Conservation (phyloP, 768 basidiomycete species). For the Lyophyllum decastes region DNA sequence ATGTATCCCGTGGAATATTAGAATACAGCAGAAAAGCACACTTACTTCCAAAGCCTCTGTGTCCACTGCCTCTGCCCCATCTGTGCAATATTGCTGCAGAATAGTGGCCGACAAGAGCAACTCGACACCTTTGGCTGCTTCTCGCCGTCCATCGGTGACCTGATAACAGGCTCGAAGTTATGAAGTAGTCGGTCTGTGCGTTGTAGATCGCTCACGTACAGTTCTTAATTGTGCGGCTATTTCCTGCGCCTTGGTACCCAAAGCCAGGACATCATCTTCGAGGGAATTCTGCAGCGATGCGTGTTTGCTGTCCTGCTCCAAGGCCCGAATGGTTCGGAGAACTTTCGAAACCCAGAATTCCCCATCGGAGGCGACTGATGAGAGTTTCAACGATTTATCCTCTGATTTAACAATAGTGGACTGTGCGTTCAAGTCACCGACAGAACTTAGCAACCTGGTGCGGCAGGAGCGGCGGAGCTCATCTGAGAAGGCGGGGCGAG, state of each 20-base stretch:
- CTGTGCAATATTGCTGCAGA: slow-evolving; percentile 71
- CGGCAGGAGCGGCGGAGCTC: slow-evolving; percentile 67
- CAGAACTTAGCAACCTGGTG: slow-evolving; percentile 65
- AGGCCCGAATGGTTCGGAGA: slow-evolving; percentile 49
- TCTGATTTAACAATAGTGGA: slow-evolving; percentile 51
- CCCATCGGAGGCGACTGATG: slow-evolving; percentile 69
- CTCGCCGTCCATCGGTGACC: slow-evolving; percentile 43
- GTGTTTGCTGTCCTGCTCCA: slow-evolving; percentile 75
- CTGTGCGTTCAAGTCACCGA: slow-evolving; percentile 73
- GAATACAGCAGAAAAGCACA: neutral
- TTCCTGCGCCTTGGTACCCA: slow-evolving; percentile 47
- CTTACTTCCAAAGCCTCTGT: slow-evolving; percentile 64
- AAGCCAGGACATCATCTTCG: slow-evolving; percentile 55
- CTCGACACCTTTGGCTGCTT: slow-evolving; percentile 67
- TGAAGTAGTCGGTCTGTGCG: neutral
- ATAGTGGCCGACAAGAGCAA: slow-evolving; percentile 71
- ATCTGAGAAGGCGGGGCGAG: slow-evolving; percentile 74
- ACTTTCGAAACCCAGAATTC: slow-evolving; percentile 79
- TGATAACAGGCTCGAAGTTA: slow-evolving; percentile 11
- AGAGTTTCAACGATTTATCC: slow-evolving; percentile 53
- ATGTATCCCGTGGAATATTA: neutral
- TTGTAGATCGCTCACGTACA: slow-evolving; percentile 29
- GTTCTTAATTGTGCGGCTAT: slow-evolving; percentile 41
- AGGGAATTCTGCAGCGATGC: slow-evolving; percentile 49
- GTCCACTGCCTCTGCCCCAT: slow-evolving; percentile 52